Base-by-base conservation (phyloP, 2,329 filamentous ascomycete species). In the Monilinia vaccinii-corymbosi region DNA sequence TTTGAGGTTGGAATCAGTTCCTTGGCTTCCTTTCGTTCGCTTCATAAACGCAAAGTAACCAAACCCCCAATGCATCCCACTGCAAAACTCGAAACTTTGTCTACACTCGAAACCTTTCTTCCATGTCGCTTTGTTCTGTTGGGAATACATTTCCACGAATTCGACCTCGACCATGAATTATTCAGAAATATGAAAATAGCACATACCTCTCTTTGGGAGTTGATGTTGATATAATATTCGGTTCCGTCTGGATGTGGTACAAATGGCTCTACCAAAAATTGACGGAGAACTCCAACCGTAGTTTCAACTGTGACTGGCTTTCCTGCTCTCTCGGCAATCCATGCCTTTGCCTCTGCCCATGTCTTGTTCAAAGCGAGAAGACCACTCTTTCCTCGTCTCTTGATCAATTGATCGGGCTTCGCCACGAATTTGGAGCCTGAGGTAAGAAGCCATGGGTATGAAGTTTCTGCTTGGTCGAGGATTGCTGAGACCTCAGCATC, bases 211-310 rank as follows among this genome's bases (percentile, higher is more conserved):
- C 94, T 89, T 73, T 96, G 92, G 65, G 94, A 97, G 85, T 97
- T 94, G 82, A 99, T 99, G 86, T 97, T 97, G 82, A 99, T 96
- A 80, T 99, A 99, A 82, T 97, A 97, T 79, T 99, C 94, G 66
- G 93, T 97, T 75, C 91, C 88, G 71, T 91, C 84, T 66, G 92
- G 88, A 78, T 99, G 94, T 72, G 93, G 94, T 65, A 97, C 92
- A 73, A 99, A 97, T 56, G 94, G 94, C 85, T 99, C 94, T 69
- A 99, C 92, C 67, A 99, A 82, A 83, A 99, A 99, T 72, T 95
- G 89, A 75, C 92, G 87, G 75, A 99, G 83, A 66, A 89, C 84
- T 75, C 94, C 94, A 66, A 88, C 84, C 69, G 91, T 87, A 70
- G 89, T 88, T 86, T 99, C 94, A 69, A 99, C 94, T 80, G 91